Evolutionary conservation across 2,329 filamentous ascomycete species (phyloP), one percentile per base, ranked within the genome.

Genomic region (Exophiala phaeomuriformis): DNA sequence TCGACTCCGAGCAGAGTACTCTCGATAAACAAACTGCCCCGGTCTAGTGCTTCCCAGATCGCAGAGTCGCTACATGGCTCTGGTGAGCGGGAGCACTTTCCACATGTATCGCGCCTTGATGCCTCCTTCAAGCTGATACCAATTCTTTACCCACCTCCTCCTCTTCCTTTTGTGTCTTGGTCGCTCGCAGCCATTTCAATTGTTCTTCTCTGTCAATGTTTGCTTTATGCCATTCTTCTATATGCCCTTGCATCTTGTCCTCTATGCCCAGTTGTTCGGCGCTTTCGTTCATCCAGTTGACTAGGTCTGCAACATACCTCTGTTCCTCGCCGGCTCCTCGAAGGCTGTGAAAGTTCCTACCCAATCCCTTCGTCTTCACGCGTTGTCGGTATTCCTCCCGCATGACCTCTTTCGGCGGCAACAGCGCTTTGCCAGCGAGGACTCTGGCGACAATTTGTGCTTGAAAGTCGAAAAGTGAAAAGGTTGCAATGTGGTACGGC

Each of bases 381-480:
- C 60, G 59, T 4, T 57, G 58, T 12, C 52, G 28, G 44, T 72
- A 72, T 52, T 70, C 66, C 0, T 37, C 39, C 19, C 66, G 60
- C 62, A 71, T 80, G 0, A 59, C 66, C 1, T 69, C 67, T 32
- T 66, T 47, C 0, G 64, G 56, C 0, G 82, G 81, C 19, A 85
- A 64, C 1, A 61, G 56, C 0, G 74, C 74, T 32, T 72, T 69
- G 0, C 79, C 80, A 0, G 78, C 71, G 3, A 83, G 72, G 0
- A 83, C 76, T 2, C 79, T 75, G 0, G 83, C 78, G 0, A 84
- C 70, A 0, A 75, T 77, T 58, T 83, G 78, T 0, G 82, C 82
- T 64, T 88, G 84, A 60, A 85, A 85, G 55, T 87, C 84, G 56
- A 86, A 87, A 0, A 86, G 70, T 0, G 81, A 81, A 62, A 86